Percentiles rank a stretch among this genome's conserved stretches.
Evolutionary conservation across 495 filamentous ascomycete species (phyloP).

Genomic region (Penicillium chermesinum): DNA sequence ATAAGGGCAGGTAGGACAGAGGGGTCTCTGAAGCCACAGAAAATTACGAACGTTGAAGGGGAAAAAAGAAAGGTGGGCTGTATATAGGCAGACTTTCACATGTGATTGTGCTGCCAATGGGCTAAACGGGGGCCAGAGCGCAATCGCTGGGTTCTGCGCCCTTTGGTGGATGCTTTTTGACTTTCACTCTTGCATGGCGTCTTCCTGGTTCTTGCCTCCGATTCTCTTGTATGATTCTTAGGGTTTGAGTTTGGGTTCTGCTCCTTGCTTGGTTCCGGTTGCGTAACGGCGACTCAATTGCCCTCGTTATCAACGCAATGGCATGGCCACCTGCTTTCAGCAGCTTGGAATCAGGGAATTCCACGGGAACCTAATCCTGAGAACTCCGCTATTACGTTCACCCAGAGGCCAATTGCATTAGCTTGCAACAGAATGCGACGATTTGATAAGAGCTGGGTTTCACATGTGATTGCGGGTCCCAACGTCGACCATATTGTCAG

Average conservation of each 20-base stretch:
- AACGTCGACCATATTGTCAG: too few relatives aligned
- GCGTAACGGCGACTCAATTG: too few relatives aligned
- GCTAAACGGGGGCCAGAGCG: slow-evolving; percentile 13
- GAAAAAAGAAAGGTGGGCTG: slow-evolving; percentile 11
- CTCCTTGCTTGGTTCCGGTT: too few relatives aligned
- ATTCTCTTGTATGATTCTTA: neutral
- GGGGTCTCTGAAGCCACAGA: too few relatives aligned
- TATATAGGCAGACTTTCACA: slow-evolving; percentile 22
- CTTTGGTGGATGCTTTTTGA: neutral
- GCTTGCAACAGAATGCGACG: neutral
- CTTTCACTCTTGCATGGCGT: slow-evolving; percentile 1
- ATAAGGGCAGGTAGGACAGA: slow-evolving; percentile 2
- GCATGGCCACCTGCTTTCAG: neutral
- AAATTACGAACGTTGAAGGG: slow-evolving; percentile 5
- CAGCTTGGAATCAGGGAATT: neutral
- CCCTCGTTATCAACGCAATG: neutral
- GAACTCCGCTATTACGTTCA: too few relatives aligned
- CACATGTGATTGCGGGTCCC: slow-evolving; percentile 44
- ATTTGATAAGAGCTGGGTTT: slow-evolving; percentile 18
- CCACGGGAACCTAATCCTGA: too few relatives aligned
- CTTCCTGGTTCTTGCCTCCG: slow-evolving; percentile 1
- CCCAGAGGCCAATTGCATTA: neutral
- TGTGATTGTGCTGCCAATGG: slow-evolving; percentile 26
- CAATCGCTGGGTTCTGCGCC: slow-evolving; percentile 13
- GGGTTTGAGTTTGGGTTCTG: too few relatives aligned